Evolutionary conservation across 129 eudicot species (phyloP).

Genomic region (Escallonia herrerae): DNA sequence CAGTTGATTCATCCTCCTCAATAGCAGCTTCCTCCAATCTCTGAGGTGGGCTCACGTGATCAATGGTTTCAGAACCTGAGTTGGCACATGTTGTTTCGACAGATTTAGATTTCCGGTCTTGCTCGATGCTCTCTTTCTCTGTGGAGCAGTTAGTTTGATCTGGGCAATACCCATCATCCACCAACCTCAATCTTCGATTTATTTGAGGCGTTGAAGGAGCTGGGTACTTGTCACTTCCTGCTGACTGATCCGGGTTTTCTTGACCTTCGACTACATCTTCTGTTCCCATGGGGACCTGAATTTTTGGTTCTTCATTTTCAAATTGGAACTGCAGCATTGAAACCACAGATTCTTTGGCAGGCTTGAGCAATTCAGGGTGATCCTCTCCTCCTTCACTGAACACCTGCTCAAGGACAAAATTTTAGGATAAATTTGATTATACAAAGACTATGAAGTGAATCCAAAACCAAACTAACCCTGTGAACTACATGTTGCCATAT

Average conservation of each 20-base stretch:
- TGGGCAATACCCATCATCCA: conserved; percentile 53
- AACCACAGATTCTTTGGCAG: conserved; percentile 32
- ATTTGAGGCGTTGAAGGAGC: conserved; percentile 84
- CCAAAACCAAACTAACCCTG: conserved; percentile 34
- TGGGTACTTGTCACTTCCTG: conserved; percentile 53
- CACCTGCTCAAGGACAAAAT: conserved; percentile 33
- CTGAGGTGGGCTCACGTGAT: conserved; percentile 12
- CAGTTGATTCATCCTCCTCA: conserved; percentile 19
- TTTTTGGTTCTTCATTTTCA: conserved; percentile 20
- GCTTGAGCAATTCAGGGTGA: conserved; percentile 33
- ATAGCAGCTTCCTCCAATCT: conserved; percentile 27
- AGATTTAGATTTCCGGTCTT: conserved; percentile 63
- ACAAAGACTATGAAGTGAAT: neutral
- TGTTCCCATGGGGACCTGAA: conserved; percentile 10
- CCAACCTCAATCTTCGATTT: conserved; percentile 47
- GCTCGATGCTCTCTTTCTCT: conserved; percentile 41
- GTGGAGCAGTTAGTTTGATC: conserved; percentile 33
- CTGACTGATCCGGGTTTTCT: conserved; percentile 6
- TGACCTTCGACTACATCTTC: neutral
- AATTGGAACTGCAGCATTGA: conserved; percentile 27
- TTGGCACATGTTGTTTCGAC: conserved; percentile 52
- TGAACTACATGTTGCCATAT: conserved; percentile 89
- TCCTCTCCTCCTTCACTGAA: conserved; percentile 53
- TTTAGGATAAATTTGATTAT: neutral
- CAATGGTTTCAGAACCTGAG: conserved; percentile 26